Evolutionary conservation across 176 grass and related monocot species (phyloP), one percentile per base, ranked within the genome.

Genomic region (Metroxylon sagu): DNA sequence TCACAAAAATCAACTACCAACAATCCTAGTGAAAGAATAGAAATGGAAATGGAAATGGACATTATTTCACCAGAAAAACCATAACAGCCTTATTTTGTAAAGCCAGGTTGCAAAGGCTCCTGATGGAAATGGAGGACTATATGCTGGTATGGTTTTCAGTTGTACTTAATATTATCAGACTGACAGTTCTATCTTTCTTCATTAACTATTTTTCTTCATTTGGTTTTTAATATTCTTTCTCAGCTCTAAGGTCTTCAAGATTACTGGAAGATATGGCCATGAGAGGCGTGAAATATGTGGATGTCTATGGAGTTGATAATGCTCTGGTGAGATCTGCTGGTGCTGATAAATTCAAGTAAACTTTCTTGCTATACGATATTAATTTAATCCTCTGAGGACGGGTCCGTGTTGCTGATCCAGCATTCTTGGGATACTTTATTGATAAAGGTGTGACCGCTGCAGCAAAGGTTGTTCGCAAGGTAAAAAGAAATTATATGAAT

Each of bases 101-200:
- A 70, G 74, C 54, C 59, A 98, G 93, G 93, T 98, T 58, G 81
- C 93, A 15, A 92, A 78, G 76, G 93, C 93, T 76, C 87, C 93
- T 85, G 93, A 98, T 74, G 93, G 93, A 54, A 98, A 98, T 81
- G 93, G 93, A 59, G 93, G 93, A 64, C 71, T 98, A 59, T 98
- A 97, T 80, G 76, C 87, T 29, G 87, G 93, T 97, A 97, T 26
- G 7, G 18, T 18, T 59, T 39, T 39, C 12, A 12, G 35, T 39
- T 39, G 6, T 10, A 39, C 6, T 39, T 39, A 39, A 39, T 12
- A 12, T 10, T 39, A 39, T 39, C 6, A 10, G 35, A 39, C 12
- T 39, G 30, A 6, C 35, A 39, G 6, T 39, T 39, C 35, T 39
- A 2, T 39, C 8, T 12, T 39, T 39, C 35, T 39, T 6, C 35